A percentile compares a stretch with the other conserved stretches of the same genome.
phyloP scores from a whole-genome alignment of 257 asterid species.

The Penstemon eatonii region DNA sequence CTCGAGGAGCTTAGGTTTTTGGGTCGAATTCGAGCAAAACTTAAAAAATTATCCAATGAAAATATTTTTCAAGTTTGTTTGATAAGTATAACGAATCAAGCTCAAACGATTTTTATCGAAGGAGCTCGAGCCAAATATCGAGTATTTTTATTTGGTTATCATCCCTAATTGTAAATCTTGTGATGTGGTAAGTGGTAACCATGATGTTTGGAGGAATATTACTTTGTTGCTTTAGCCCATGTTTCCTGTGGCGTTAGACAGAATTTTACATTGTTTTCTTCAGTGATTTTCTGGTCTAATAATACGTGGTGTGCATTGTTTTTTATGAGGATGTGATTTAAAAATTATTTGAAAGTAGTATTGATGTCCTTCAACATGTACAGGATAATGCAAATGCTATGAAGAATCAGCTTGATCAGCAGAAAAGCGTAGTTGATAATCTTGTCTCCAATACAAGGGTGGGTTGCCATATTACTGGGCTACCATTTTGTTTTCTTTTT shows the following conservation, averaged over 20 bases:
- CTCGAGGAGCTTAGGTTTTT: too few species aligned
- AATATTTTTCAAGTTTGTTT: too few species aligned
- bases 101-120: too few species aligned
- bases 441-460: slow-evolving; percentile 93
- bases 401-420: slow-evolving; percentile 89
- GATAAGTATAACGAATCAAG: too few species aligned
- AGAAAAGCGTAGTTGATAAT: slow-evolving; percentile 76
- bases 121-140: too few species aligned
- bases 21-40: too few species aligned
- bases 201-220: too few species aligned
- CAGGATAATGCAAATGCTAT: slow-evolving; percentile 92
- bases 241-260: not conserved
- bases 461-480: slow-evolving; percentile 31
- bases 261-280: not conserved
- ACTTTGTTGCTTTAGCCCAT: not conserved
- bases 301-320: not conserved
- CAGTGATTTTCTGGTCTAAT: not conserved
- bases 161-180: too few species aligned
- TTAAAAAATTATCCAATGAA: too few species aligned
- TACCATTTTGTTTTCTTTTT: slow-evolving; percentile 6
- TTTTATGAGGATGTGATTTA: not conserved
- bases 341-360: too few species aligned
- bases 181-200: too few species aligned
- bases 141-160: too few species aligned
- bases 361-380: slow-evolving; percentile 1